These are phyloP conservation scores for Chalciporus sphaerocephalus DNA, from an alignment of 768 basidiomycete genomes.

Conservation along the genomic window DNA sequence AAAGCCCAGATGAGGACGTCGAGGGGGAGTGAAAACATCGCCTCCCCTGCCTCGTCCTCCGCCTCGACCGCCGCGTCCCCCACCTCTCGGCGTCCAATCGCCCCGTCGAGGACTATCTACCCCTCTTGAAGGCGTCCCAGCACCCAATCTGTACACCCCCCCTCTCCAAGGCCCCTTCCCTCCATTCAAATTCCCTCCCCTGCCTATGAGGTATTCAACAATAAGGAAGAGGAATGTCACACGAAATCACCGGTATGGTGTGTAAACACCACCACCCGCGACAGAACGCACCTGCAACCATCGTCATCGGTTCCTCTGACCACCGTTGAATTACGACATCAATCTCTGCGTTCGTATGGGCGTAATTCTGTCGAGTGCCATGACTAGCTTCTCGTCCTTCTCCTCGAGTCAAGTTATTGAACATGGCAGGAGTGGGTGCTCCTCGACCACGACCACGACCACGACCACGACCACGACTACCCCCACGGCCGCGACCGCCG, in stretches of 20 bases:
- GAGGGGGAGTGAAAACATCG: not conserved
- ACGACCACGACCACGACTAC: conserved; percentile 24
- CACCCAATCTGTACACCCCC: conserved; percentile 10
- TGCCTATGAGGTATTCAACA: conserved; percentile 9
- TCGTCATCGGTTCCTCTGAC: conserved; percentile 2
- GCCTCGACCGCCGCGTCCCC: conserved; percentile 24
- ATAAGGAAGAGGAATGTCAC: no score
- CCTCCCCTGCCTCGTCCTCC: conserved; percentile 20
- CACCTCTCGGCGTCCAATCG: conserved; percentile 8
- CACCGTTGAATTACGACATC: conserved; percentile 27
- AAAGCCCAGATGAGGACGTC: conserved; percentile 4
- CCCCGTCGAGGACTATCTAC: conserved; percentile 11
- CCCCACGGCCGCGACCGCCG: conserved; percentile 9
- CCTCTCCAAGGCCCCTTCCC: conserved; percentile 4
- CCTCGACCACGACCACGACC: conserved; percentile 17
- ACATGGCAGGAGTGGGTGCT: not conserved
- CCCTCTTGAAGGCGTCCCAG: conserved; percentile 15
- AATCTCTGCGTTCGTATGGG: conserved; percentile 16
- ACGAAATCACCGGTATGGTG: not conserved
- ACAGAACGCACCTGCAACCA: conserved; percentile 16
- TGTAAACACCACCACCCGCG: conserved; percentile 1
- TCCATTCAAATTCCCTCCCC: conserved; percentile 2
- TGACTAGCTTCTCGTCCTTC: not conserved
- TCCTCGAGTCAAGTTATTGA: no score
- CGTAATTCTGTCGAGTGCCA: conserved; percentile 15